Conservation (phyloP, 2,329 filamentous ascomycete species). For the Sporothrix variecibatus region DNA sequence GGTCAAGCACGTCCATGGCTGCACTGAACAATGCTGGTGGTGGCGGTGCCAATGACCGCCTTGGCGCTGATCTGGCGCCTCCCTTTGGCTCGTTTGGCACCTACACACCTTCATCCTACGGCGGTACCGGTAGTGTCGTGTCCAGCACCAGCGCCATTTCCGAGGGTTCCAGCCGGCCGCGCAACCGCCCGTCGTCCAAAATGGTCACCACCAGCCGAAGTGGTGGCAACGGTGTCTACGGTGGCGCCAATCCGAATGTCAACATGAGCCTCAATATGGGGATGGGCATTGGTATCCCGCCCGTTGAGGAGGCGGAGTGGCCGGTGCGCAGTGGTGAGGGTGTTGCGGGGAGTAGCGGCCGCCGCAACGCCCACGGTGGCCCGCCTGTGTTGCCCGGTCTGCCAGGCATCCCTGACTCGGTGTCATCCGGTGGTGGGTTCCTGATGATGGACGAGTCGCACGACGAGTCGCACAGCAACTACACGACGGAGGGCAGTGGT, state of each 20-base stretch:
- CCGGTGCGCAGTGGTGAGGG: constrained; percentile 20
- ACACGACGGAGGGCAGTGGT: constrained; percentile 32
- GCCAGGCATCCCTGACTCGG: constrained; percentile 25
- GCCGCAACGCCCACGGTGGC: constrained; percentile 15
- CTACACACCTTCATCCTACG: constrained; percentile 26
- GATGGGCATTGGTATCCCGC: constrained; percentile 30
- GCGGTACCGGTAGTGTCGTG: constrained; percentile 31
- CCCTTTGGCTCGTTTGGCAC: constrained; percentile 30
- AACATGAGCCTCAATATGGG: constrained; percentile 13
- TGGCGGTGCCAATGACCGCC: not conserved
- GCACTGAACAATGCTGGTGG: constrained; percentile 23
- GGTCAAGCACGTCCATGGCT: constrained; percentile 33
- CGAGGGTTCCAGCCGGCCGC: constrained; percentile 36
- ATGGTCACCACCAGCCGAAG: not conserved
- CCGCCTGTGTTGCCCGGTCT: constrained; percentile 25
- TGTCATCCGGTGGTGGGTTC: constrained; percentile 31
- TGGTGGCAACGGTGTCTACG: not conserved
- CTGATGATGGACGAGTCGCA: constrained; percentile 34
- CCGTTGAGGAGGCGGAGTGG: constrained; percentile 36
- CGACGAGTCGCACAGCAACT: constrained; percentile 35
- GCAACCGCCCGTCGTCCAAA: constrained; percentile 14
- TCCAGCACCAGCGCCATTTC: constrained; percentile 37
- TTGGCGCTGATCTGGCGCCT: not conserved
- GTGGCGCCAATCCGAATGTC: not conserved
- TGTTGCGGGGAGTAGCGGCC: not conserved